Conservation (phyloP, 2,329 filamentous ascomycete species). For the Xylaria sp. region DNA sequence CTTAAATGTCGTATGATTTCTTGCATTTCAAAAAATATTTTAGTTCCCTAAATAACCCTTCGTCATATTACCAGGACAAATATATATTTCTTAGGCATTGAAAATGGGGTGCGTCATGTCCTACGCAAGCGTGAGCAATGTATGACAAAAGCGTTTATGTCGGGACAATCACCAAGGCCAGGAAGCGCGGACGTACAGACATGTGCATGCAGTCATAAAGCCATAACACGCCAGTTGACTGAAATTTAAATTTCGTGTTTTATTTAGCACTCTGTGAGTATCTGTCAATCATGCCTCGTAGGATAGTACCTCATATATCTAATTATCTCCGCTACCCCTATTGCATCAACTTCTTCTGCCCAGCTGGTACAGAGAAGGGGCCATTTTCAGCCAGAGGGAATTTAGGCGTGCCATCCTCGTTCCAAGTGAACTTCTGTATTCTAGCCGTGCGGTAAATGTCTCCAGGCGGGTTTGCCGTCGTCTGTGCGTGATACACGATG, state of each 20-base stretch:
- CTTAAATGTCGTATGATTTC: neutral
- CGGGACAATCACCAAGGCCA: too few relatives aligned
- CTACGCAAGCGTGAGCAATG: too few relatives aligned
- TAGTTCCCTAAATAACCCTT: too few relatives aligned
- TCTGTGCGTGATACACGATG: conserved; percentile 53
- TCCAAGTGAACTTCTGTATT: conserved; percentile 52
- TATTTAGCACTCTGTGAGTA: neutral
- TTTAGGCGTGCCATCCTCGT: conserved; percentile 50
- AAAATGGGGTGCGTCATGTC: too few relatives aligned
- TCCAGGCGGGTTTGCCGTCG: conserved; percentile 49
- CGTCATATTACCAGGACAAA: too few relatives aligned
- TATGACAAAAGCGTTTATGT: too few relatives aligned
- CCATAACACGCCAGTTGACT: neutral
- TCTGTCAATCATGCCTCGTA: neutral
- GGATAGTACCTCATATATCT: neutral
- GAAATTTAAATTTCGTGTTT: neutral
- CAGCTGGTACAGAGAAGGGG: conserved; percentile 50
- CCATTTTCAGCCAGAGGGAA: conserved; percentile 52
- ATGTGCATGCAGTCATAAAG: neutral
- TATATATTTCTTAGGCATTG: too few relatives aligned
- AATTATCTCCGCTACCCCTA: neutral
- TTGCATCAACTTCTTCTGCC: conserved; percentile 44
- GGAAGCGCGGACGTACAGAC: too few relatives aligned
- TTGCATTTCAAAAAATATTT: neutral
- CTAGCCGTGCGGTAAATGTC: conserved; percentile 51